Base-by-base conservation (phyloP, 1,139 yeast genomes). In the Blastobotrys buckinghamii region DNA sequence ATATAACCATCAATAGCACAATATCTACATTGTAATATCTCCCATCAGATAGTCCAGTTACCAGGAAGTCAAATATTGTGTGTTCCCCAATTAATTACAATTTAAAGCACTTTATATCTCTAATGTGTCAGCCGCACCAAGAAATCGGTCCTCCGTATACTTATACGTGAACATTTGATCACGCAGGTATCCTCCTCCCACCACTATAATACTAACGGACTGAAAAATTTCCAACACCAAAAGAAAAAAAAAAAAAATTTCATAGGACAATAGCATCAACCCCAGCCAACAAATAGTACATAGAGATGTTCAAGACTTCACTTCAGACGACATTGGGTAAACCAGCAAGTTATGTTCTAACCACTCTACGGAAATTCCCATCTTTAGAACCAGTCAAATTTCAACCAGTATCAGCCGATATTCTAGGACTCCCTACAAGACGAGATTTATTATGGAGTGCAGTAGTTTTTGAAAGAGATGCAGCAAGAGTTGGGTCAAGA, bases 381-480 rank as follows among this genome's bases (percentile, higher is more conserved):
- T 83, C 95, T 8, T 74, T 92, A 51, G 96, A 88, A 66, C 98
- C 98, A 35, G 75, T 77, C 45, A 67, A 79, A 27, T 78, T 85
- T 58, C 76, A 85, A 50, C 94, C 97, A 22, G 81, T 89, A 36
- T 85, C 95, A 38, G 68, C 83, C 5, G 63, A 73, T 20, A 76
- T 89, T 44, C 72, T 92, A 48, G 82, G 82, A 51, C 73, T 76
- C 33, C 95, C 96, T 37, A 67, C 86, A 51, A 82, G 98, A 69
- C 81, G 96, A 68, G 99, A 92, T 68, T 68, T 90, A 33, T 76
- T 92, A 54, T 92, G 97, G 97, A 81, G 83, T 62, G 96, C 97
- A 0, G 97, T 87, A 17, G 87, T 87, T 1, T 88, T 75, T 71
- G 99, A 92, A 72, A 86, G 92, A 39, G 97, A 94, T 63, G 80